Conservation (phyloP, 441 rosid species). For the Gossypium lobatum region DNA sequence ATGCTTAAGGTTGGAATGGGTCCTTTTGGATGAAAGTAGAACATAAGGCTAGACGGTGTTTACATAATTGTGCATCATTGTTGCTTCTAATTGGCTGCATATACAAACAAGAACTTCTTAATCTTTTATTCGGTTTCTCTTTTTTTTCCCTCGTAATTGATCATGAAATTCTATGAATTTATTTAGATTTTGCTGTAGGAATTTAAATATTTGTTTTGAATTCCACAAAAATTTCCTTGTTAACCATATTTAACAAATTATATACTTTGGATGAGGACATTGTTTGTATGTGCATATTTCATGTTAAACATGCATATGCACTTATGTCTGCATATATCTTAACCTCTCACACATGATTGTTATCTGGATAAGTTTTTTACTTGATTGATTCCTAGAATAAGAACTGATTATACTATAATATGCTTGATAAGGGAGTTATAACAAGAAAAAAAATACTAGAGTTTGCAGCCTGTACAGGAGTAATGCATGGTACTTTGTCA, state of each 20-base stretch:
- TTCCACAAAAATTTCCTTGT: no score
- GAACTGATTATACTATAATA: background rate
- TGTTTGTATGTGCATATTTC: background rate
- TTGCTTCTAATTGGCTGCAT: background rate
- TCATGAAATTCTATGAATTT: background rate
- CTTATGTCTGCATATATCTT: background rate
- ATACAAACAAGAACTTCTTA: background rate
- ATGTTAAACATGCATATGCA: background rate
- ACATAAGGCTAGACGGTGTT: background rate
- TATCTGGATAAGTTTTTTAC: background rate
- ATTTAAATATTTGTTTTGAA: background rate
- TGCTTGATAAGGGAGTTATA: background rate
- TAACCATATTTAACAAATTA: no score
- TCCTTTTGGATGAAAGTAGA: background rate
- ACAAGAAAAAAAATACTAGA: background rate
- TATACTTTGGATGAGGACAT: no score
- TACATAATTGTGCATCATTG: background rate
- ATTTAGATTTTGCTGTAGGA: background rate
- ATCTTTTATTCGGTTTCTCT: background rate
- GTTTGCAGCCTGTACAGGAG: background rate
- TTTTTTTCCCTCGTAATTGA: background rate
- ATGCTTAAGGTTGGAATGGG: background rate
- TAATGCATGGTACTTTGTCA: background rate
- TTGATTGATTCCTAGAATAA: background rate
- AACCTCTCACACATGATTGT: background rate